A percentile compares a stretch with the other conserved stretches of the same genome.
phyloP scores from a whole-genome alignment of 257 asterid species.

The Ligustrum vulgare region DNA sequence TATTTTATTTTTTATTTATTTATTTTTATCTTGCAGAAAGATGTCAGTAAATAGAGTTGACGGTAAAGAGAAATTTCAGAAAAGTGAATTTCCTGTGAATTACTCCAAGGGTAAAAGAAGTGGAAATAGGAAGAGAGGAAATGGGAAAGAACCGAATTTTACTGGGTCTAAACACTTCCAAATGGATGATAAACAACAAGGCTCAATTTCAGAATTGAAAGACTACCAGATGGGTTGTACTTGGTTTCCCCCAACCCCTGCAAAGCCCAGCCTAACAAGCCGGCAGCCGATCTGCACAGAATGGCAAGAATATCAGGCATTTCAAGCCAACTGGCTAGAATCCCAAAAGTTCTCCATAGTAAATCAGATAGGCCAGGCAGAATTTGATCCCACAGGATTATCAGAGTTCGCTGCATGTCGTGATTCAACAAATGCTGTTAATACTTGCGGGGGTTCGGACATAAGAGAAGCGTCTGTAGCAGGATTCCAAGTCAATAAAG shows the following conservation, averaged over 20 bases:
- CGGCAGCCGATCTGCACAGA: conserved; percentile 42
- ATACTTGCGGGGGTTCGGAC: conserved; percentile 14
- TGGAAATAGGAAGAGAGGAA: conserved; percentile 11
- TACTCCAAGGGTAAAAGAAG: conserved; percentile 2
- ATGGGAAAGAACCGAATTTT: conserved; percentile 32
- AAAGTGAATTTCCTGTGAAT: neutral
- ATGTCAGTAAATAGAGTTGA: neutral
- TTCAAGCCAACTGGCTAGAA: conserved; percentile 18
- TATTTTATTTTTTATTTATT: neutral
- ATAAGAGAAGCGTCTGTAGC: conserved; percentile 9
- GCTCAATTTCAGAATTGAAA: conserved; percentile 20
- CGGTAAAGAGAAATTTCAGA: neutral
- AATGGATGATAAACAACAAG: conserved; percentile 52
- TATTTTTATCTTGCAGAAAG: neutral
- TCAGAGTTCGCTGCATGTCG: conserved; percentile 24
- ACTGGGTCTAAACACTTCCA: conserved; percentile 31
- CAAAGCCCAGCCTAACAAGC: conserved; percentile 39
- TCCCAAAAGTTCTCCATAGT: neutral
- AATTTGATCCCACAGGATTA: conserved; percentile 5
- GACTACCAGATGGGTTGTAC: conserved; percentile 35
- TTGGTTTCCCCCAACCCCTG: conserved; percentile 74
- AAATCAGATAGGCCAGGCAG: conserved; percentile 15
- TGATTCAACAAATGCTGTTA: conserved; percentile 18
- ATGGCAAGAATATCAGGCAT: conserved; percentile 23
- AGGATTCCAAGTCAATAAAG: conserved; percentile 22